Base-by-base conservation (phyloP, 2,329 filamentous ascomycete genomes). In the Diplodia mutila region DNA sequence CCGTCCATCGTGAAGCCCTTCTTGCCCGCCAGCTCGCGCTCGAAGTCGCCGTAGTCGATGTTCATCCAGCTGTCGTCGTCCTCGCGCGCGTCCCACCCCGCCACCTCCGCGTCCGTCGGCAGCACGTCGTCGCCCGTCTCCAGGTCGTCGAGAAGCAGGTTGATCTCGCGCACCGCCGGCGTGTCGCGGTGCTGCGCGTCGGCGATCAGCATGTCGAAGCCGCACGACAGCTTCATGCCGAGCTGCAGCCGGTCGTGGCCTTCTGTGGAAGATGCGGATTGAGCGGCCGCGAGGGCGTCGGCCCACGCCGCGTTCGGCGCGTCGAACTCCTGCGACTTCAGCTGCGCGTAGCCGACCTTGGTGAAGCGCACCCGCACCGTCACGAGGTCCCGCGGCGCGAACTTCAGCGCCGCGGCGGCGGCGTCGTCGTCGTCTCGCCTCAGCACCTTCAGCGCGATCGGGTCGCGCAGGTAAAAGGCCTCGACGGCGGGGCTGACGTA, bases 11-110 rank as follows among this genome's bases (percentile, higher is more conserved):
- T 55, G 18, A 55, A 55, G n/a, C 74, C 75, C 61, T 77, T 78
- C 70, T 53, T 74, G 69, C 86, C 87, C 66, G 83, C 82, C 1
- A 99, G 81, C 76, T 97, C 93, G 32, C 86, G 85, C 73, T 97
- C 94, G 67, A 99, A 93, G 70, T 97, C 93, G 21, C 90, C 86
- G 72, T 93, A 97, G 75, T 94, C 89, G 67, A 99, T 96, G 72
- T 98, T 90, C 71, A 99, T 84, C 95, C 95, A 99, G 25, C 87
- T 85, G 73, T 98, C 95, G 72, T 93, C 88, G 69, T 98, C 94
- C 61, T 94, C 87, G n/a, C 82, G 84, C 34, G 82, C 79, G 2
- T 85, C 82, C 94, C 95, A 98, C 54, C 23, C 37, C 1, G 76
- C 73, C 11, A 98, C 92, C n/a, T 94, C 91, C 0, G 83, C 79